phyloP scores from a whole-genome alignment of 805 yeast genomes.

The Kluyveromyces starmeri region DNA sequence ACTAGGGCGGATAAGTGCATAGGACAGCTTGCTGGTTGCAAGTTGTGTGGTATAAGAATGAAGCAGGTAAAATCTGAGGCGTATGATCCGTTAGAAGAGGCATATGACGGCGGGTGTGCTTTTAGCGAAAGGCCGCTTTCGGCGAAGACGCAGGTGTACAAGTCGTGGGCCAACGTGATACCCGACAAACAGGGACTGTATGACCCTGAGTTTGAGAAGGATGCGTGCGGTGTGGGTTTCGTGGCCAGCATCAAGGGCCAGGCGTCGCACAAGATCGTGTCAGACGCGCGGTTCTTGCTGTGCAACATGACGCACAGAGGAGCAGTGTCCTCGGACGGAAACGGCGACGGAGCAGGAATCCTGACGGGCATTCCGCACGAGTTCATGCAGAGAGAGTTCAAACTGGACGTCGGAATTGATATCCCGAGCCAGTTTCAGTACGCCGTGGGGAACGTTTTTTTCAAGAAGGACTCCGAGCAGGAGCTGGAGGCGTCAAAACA shows the following conservation, averaged over 20 bases:
- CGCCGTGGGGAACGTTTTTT: constrained; percentile 91
- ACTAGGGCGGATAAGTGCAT: too few species aligned
- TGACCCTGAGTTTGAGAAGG: constrained; percentile 89
- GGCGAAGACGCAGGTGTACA: constrained; percentile 34
- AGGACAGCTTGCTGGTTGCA: too few species aligned
- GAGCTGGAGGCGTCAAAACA: constrained; percentile 60
- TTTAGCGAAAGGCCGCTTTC: constrained; percentile 6
- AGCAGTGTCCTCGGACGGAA: constrained; percentile 93
- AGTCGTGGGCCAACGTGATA: constrained; percentile 85
- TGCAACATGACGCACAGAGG: constrained; percentile 99
- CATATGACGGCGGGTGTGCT: constrained; percentile 25
- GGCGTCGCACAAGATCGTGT: constrained; percentile 82
- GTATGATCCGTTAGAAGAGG: constrained; percentile 22
- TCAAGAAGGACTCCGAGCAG: constrained; percentile 71
- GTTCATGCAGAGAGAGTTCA: constrained; percentile 78
- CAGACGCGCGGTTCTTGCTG: constrained; percentile 77
- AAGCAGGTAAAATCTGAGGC: too few species aligned
- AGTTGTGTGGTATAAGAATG: too few species aligned
- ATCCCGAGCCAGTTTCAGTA: constrained; percentile 80
- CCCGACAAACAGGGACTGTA: constrained; percentile 85
- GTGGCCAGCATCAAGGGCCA: constrained; percentile 88
- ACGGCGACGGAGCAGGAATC: constrained; percentile 99
- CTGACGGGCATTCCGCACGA: constrained; percentile 87
- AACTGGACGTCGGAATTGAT: constrained; percentile 52
- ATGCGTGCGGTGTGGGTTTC: constrained; percentile 98